Base-by-base conservation (phyloP, 139 green algal species). In the Astrephomene gubernaculifera region DNA sequence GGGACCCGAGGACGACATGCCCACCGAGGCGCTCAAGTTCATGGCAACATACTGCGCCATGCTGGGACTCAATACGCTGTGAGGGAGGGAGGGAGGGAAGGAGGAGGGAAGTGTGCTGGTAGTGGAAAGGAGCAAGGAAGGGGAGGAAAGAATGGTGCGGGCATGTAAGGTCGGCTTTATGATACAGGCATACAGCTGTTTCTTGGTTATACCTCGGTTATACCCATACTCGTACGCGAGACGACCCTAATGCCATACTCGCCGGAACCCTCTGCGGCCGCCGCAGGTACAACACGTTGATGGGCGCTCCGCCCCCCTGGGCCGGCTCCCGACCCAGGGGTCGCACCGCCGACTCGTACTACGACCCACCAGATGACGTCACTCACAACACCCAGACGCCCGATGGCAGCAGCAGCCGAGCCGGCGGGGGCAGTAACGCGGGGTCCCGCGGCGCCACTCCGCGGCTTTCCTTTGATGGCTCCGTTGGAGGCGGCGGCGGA, bases 1-100 rank as follows among this genome's bases (percentile, higher is more conserved):
- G 57, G 52, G 6, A 4, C n/a, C 60, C 8, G 60, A 72, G 25
- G 27, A 52, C 29, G 76, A 83, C 76, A 54, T 83, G 76, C 76
- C 76, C 41, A 83, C 76, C 0, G 76, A 83, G 76, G 45, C 76
- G 12, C 76, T 83, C 60, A 72, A 72, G 41, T 83, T 83, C 39
- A 73, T 83, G 76, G 39, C 24, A 19, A 44, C 41, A 7, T 83
- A 73, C 61, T 45, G 29, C 31, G 29, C 17, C 8, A 57, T 83
- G 60, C 38, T 83, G 39, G 76, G 29, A 2, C 39, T 72, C 21
- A 83, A 83, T 31, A 60, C 33, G 52, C 43, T 83, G 76, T 83
- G 57, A 82, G 72, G 22, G 61, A 17, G 4, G 17, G n/a, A n/a
- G n/a, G n/a, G n/a, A n/a, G n/a, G n/a, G n/a, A n/a, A n/a, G n/a